These are phyloP conservation scores for Epichloe amarillans DNA, from an alignment of 2,329 filamentous ascomycete genomes.

Conservation along the genomic window DNA sequence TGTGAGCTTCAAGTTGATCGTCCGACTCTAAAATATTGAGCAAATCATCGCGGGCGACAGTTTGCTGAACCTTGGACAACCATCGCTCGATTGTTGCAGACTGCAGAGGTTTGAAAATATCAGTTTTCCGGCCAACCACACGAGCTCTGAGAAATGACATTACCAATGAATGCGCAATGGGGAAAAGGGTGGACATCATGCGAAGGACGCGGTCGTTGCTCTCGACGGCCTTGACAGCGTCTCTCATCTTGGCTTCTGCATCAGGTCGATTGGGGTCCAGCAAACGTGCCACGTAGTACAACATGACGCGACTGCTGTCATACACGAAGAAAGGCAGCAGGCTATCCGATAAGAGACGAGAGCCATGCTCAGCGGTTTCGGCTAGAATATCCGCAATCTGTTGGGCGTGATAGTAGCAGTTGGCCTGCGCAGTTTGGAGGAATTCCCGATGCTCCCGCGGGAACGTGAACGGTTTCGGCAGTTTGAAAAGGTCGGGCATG, in stretches of 20 bases:
- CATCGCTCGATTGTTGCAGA: conserved; percentile 26
- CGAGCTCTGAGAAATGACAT: conserved; percentile 4
- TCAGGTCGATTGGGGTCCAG: conserved; percentile 23
- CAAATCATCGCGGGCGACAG: conserved; percentile 10
- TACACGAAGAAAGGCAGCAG: conserved; percentile 33
- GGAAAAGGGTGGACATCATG: conserved; percentile 25
- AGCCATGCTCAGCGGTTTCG: conserved; percentile 27
- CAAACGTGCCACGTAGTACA: conserved; percentile 32
- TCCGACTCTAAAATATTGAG: conserved; percentile 11
- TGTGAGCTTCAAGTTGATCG: conserved; percentile 11
- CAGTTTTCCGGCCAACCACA: not conserved
- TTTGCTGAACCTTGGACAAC: conserved; percentile 24
- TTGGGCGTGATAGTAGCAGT: conserved; percentile 25
- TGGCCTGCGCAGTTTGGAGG: conserved; percentile 22
- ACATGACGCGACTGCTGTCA: conserved; percentile 33
- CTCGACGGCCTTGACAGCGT: conserved; percentile 26
- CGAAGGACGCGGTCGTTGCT: conserved; percentile 24
- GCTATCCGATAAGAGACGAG: conserved; percentile 28
- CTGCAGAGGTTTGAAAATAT: conserved; percentile 10
- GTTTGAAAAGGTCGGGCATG: conserved; percentile 30
- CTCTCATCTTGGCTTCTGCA: conserved; percentile 22
- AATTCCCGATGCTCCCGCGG: conserved; percentile 25
- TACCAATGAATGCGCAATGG: conserved; percentile 26
- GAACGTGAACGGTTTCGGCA: conserved; percentile 27
- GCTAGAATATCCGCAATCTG: conserved; percentile 25